Evolutionary conservation across 1,139 yeast species (phyloP), one percentile per base, ranked within the genome.

Genomic region (Yamadazyma conglobata): DNA sequence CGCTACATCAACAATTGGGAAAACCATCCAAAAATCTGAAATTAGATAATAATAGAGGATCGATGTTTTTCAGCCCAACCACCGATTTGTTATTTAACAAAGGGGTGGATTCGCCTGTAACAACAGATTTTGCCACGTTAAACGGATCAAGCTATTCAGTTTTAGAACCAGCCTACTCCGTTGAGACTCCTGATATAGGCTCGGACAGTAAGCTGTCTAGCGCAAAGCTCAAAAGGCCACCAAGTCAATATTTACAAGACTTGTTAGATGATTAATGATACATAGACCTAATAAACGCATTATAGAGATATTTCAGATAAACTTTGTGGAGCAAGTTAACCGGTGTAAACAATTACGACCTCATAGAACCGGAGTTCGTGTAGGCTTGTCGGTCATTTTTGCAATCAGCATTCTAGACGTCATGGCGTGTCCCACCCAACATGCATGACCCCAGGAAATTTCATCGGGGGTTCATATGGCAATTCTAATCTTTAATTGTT

Each of bases 51-150:
- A 47, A 44, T 25, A 37, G 61, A 30, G 56, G 56, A 9, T 58
- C 65, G 22, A 60, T 62, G 68, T 60, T 58, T 32, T 46, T 61
- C 28, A 60, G 65, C 43, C 69, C 69, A 4, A 43, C 44, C 5
- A 38, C 30, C 15, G 47, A 43, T 28, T 23, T 37, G 6, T 17
- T 32, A 10, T 15, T 32, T 4, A 27, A 24, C 15, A 25, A 22
- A 10, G 13, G 27, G 6, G 15, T n/a, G n/a, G n/a, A n/a, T n/a
- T n/a, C n/a, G n/a, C n/a, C n/a, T n/a, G n/a, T n/a, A n/a, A n/a
- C n/a, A n/a, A n/a, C n/a, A n/a, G n/a, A 28, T 17, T 16, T 18
- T 6, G 6, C 22, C 7, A 17, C 18, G 8, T 14, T 12, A 17
- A 32, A 35, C 21, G 18, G 14, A 2, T 35, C 39, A 5, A 27